A percentile compares a stretch with the other conserved stretches of the same genome.
Conservation (phyloP, 2,329 filamentous ascomycete species). For the Xylariaceae sp. region DNA sequence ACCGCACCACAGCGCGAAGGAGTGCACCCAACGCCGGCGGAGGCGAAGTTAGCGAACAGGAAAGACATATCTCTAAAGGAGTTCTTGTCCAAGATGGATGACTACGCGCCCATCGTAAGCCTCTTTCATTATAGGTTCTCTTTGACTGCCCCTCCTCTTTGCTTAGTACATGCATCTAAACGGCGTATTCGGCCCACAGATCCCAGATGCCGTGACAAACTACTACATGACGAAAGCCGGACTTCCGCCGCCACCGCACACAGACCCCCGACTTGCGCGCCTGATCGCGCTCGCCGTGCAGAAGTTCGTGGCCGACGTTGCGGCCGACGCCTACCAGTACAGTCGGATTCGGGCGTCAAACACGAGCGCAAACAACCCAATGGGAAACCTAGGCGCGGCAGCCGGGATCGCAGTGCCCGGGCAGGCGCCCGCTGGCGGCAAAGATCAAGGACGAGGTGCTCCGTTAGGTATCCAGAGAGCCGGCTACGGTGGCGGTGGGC, state of each 20-base stretch:
- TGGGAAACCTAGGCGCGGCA: conserved; percentile 82
- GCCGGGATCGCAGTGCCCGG: conserved; percentile 72
- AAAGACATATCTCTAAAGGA: conserved; percentile 94
- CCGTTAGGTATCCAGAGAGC: conserved; percentile 77
- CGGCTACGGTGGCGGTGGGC: conserved; percentile 86
- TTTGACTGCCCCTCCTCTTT: background rate
- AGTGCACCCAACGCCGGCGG: conserved; percentile 40
- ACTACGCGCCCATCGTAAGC: conserved; percentile 93
- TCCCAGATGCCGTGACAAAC: conserved; percentile 95
- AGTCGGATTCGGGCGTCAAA: conserved; percentile 94
- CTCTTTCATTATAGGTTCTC: background rate
- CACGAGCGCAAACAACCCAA: conserved; percentile 84
- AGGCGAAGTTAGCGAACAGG: conserved; percentile 74
- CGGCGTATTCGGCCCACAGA: conserved; percentile 58
- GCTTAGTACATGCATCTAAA: conserved; percentile 12
- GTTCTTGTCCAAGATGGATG: conserved; percentile 95
- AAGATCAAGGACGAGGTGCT: conserved; percentile 63
- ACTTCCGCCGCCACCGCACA: conserved; percentile 89
- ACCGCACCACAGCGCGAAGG: conserved; percentile 37
- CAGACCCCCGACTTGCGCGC: conserved; percentile 86
- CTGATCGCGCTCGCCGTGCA: conserved; percentile 97
- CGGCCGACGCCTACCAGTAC: conserved; percentile 97
- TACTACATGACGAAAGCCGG: conserved; percentile 98
- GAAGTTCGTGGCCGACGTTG: conserved; percentile 98
- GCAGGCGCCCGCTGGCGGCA: conserved; percentile 62